Evolutionary conservation across 2,329 filamentous ascomycete species (phyloP), one percentile per base, ranked within the genome.

Genomic region (Mycocentrospora acerina): DNA sequence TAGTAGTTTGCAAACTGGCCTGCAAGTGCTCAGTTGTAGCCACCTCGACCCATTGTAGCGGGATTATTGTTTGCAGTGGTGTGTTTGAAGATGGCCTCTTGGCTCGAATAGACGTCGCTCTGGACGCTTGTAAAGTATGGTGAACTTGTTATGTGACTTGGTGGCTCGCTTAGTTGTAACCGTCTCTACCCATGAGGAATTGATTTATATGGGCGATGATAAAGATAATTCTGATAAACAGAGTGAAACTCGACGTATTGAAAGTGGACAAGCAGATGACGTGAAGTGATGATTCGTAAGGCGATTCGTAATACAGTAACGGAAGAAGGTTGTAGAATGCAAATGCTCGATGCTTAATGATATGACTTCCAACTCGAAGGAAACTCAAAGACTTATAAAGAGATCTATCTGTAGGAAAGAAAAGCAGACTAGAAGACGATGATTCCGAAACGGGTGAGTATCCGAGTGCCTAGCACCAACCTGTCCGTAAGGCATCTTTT

Each of bases 41-140:
- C 57, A 36, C 47, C 62, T 33, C 62, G 62, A 48, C 62, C 61
- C 60, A 63, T 64, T 42, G 35, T 41, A 40, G 37, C 35, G 38
- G 31, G 48, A 31, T 33, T 31, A 17, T 38, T 35, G 40, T 18
- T 37, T 31, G 25, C 40, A 29, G 25, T 26, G 42, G 26, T 43
- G 24, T 16, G 34, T n/a, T 32, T 8, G 42, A 29, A 26, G 26
- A 15, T 5, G 4, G 25, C 13, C 25, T 27, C 25, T 12, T 44
- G 51, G 51, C 51, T 45, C 38, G 37, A 19, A 44, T 30, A 48
- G 46, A 39, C 25, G 42, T 25, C 9, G 36, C 4, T 6, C n/a
- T 27, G 25, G 11, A 14, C 13, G 25, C n/a, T 5, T 12, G 13
- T 5, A n/a, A 14, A 27, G 25, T 27, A 27, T 12, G 25, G 11